Base-by-base conservation (phyloP, 2,329 filamentous ascomycete species). In the Zalaria sp. region DNA sequence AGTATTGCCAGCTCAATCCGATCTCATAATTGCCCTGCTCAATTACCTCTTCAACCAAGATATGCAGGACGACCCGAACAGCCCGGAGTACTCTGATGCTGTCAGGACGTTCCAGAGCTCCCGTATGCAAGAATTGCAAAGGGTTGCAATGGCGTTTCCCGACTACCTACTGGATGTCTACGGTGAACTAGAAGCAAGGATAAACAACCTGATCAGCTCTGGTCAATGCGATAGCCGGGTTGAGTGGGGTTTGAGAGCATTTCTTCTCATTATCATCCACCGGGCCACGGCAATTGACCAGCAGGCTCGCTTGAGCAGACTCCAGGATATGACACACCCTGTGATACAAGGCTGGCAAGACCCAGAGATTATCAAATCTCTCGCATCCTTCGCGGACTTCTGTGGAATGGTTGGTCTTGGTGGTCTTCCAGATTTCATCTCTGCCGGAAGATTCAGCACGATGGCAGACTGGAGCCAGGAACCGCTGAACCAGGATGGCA, bases 191-290 rank as follows among this genome's bases (percentile, higher is more conserved):
- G 84, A 93, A 57, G 72, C 71, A 32, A 86, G 86, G 54, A 80
- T 96, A 45, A 81, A 81, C 45, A 82, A 89, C 57, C 79, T 93
- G 67, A 73, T 83, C 56, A 70, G 77, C 47, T 76, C 83, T 38
- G 77, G 82, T 27, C 72, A 74, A 41, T 65, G 83, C 27, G 89
- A 95, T 53, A 81, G 89, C 53, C 86, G 88, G 55, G 76, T 88
- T 28, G 78, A 84, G 43, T 80, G 91, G 54, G 85, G 88, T 2
- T 88, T 93, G 53, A 83, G 79, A 51, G 89, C 87, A 6, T 89
- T 96, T 48, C 69, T 96, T 1, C 93, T 98, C 58, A 91, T 93
- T 45, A 91, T 98, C 47, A 81, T 82, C 52, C 89, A 96, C 60
- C 85, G 91, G 45, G 79, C 86, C 31, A 79, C 72, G 25, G 79